Base-by-base conservation (phyloP, 192 early-diverging fungal species). In the Allomyces javanicus region DNA sequence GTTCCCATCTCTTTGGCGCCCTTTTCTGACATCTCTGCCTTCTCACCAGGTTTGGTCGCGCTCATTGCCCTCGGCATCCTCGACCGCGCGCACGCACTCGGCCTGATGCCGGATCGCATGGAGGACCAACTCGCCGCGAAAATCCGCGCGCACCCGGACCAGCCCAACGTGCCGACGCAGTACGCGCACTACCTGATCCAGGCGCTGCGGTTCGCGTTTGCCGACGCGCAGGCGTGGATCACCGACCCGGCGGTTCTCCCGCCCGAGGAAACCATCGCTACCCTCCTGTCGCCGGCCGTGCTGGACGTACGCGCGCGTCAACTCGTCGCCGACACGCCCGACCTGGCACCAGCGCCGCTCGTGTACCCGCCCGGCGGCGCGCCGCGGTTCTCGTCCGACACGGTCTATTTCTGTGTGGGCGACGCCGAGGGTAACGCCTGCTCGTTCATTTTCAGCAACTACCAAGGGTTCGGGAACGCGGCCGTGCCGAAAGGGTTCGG, bases 391-490 rank as follows among this genome's bases (percentile, higher is more conserved):
- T 76, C 77, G 9, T 75, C 79, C 22, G 87, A 88, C 67, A 91
- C 89, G 4, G 87, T 91, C 4, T 87, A 87, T 68, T 84, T 91
- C 67, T 78, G 79, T 6, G 85, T 87, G 1, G 83, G 85, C 6
- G 89, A 91, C 69, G 68, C 69, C 45, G 79, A 87, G 61, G 89
- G 89, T 44, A 89, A 89, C 69, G 89, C 89, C 10, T 89, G 87
- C 75, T 84, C 82, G 72, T 88, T 88, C 70, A 86, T 91, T 72
- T 83, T 78, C 72, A 81, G 79, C 45, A 76, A 76, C 61, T 83
- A 67, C 68, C 68, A 67, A 63, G 70, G 68, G 11, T 85, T 85
- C 70, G 83, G 83, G 61, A 67, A 68, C 61, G 79, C 77, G 23
- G 75, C 78, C 61, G 72, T 85, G 67, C 80, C 82, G 24, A 67